Base-by-base conservation (phyloP, 1,284 basidiomycete genomes). In the Malassezia equina region DNA sequence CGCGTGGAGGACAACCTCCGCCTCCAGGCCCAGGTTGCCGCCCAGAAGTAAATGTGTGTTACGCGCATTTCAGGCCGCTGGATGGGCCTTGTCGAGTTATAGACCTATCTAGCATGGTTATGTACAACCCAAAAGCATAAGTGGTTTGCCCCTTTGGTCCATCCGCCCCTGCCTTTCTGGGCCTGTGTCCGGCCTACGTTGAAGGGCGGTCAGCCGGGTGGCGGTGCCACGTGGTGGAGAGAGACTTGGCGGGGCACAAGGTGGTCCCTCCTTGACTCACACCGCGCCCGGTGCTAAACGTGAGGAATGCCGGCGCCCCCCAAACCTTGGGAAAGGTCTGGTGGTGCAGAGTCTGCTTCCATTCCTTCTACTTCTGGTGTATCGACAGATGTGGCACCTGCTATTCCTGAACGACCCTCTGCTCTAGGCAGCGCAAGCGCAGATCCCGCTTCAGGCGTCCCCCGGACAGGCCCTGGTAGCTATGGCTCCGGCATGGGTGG, bases 251-350 rank as follows among this genome's bases (percentile, higher is more conserved):
- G 36, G 36, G 36, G 36, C 36, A 3, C 8, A 21, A 19, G 5
- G 17, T n/a, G n/a, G n/a, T n/a, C 19, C 17, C 15, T 39, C 32
- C 3, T 39, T 39, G 36, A 5, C 19, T 39, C 17, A 19, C 36
- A 21, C 17, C 36, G 17, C n/a, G 17, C 36, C 17, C 2, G 19
- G 19, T 19, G 17, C 17, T 21, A 19, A 19, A 39, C 36, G 19
- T 8, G 7, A 39, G 36, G 36, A n/a, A 67, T 73, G 69, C 64
- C 64, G 9, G 67, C 70, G 15, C 71, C 71, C 48, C 71, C 71
- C 9, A 74, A 74, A 51, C 71, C 71, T 21, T 74, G 71, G 71
- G 71, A 74, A 56, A 58, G 58, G 15, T 62, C 59, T 27, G 68
- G 71, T 21, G 66, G 55, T n/a, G 51, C 58, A 33, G 60, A 52